Conservation (phyloP, 768 basidiomycete genomes). For the Mycena vitilis region DNA sequence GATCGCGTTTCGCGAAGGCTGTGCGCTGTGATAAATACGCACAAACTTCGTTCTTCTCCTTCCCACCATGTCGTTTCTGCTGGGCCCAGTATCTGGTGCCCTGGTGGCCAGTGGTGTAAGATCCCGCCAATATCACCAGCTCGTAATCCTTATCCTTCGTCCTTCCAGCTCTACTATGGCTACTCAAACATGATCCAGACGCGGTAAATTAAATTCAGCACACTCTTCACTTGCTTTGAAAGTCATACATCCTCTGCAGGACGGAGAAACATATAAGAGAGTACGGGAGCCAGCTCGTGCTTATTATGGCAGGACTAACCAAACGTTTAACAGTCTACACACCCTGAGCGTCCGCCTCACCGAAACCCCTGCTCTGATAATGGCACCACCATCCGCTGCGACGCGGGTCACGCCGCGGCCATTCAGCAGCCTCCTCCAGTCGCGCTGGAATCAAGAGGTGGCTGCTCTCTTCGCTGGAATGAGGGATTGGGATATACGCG, state of each 20-base stretch:
- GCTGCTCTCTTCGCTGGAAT: slow-evolving; percentile 57
- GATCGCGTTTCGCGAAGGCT: neutral
- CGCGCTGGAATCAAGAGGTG: slow-evolving; percentile 70
- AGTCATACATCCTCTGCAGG: slow-evolving; percentile 50
- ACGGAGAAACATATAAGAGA: slow-evolving; percentile 67
- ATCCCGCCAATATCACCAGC: slow-evolving; percentile 8
- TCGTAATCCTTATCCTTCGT: neutral
- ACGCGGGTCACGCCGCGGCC: slow-evolving; percentile 60
- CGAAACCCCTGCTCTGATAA: slow-evolving; percentile 58
- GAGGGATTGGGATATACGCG: slow-evolving; percentile 58
- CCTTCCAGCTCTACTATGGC: slow-evolving; percentile 71
- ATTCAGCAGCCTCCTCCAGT: slow-evolving; percentile 61
- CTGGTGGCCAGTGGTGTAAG: slow-evolving; percentile 75
- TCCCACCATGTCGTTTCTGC: slow-evolving; percentile 65
- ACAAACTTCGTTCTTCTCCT: neutral
- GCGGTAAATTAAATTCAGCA: no score
- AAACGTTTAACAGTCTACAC: slow-evolving; percentile 54
- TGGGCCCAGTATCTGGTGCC: slow-evolving; percentile 78
- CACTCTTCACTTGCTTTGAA: no score
- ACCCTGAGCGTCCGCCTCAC: slow-evolving; percentile 61
- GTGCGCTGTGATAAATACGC: neutral
- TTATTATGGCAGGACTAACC: neutral
- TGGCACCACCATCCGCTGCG: slow-evolving; percentile 67
- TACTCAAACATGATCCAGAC: slow-evolving; percentile 74
- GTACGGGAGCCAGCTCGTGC: slow-evolving; percentile 49